Conservation (phyloP, 2,329 filamentous ascomycete species). For the Phialophora chinensis region DNA sequence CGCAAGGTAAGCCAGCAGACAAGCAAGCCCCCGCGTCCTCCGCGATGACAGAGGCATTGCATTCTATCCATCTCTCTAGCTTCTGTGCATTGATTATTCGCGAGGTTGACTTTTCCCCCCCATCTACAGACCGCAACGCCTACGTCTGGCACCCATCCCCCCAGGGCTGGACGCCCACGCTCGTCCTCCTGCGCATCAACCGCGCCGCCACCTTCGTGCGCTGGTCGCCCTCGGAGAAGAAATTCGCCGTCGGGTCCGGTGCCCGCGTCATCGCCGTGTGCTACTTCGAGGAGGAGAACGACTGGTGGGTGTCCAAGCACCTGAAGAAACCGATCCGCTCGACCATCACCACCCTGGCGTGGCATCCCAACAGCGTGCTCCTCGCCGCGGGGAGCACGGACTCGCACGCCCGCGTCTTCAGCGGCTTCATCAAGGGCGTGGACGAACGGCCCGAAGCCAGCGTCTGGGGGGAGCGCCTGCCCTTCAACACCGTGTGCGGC, state of each 20-base stretch:
- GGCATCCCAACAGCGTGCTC: conserved; percentile 97
- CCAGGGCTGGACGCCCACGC: conserved; percentile 91
- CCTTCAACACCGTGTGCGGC: conserved; percentile 98
- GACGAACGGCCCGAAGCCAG: conserved; percentile 84
- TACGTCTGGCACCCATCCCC: conserved; percentile 97
- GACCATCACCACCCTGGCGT: conserved; percentile 91
- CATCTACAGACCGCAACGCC: conserved; percentile 84
- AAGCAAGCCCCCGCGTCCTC: neutral
- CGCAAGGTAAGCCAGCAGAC: conserved; percentile 69
- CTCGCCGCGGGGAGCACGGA: conserved; percentile 96
- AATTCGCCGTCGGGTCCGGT: conserved; percentile 96
- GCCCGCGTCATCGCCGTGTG: conserved; percentile 95
- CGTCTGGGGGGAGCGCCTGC: conserved; percentile 92
- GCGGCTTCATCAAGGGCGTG: conserved; percentile 93
- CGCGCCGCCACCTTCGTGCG: conserved; percentile 94
- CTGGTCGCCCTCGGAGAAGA: conserved; percentile 95
- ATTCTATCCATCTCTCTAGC: neutral
- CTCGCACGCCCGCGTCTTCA: conserved; percentile 93
- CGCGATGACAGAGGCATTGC: neutral
- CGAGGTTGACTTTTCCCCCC: neutral
- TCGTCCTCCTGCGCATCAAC: conserved; percentile 96
- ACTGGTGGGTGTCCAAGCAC: conserved; percentile 99
- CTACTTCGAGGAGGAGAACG: conserved; percentile 99
- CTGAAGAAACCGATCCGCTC: conserved; percentile 98
- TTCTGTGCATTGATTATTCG: neutral